Evolutionary conservation across 2,329 filamentous ascomycete species (phyloP).

Genomic region (Curvularia hawaiiensis): DNA sequence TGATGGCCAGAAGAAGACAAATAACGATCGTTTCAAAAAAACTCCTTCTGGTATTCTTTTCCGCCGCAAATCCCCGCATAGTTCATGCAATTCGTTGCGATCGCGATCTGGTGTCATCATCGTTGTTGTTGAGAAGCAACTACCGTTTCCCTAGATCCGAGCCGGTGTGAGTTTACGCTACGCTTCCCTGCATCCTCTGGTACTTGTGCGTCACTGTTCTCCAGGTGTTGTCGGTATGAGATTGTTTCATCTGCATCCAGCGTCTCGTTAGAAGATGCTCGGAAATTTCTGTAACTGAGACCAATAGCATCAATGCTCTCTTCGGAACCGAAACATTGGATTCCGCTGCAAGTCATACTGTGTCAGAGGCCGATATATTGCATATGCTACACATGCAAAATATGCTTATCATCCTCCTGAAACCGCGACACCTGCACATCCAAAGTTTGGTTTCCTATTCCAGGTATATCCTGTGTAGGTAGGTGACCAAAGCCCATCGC

Average conservation of each 20-base stretch:
- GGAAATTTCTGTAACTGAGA: not conserved
- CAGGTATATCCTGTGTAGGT: not conserved
- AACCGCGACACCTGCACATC: not conserved
- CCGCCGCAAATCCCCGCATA: not conserved
- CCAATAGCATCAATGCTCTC: not conserved
- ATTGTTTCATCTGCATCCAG: too few relatives aligned
- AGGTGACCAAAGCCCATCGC: not conserved
- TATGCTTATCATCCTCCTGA: not conserved
- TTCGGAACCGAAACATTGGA: not conserved
- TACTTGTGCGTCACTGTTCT: not conserved
- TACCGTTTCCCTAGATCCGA: not conserved
- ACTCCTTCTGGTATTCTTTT: not conserved
- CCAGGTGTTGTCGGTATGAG: not conserved
- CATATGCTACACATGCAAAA: not conserved
- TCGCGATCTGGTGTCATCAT: not conserved
- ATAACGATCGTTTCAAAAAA: not conserved
- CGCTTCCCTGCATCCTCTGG: not conserved
- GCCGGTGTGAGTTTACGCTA: not conserved
- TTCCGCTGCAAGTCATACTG: not conserved
- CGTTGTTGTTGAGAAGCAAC: not conserved
- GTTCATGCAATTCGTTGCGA: not conserved
- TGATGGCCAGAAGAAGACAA: not conserved
- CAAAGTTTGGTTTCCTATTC: not conserved
- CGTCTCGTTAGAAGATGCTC: too few relatives aligned
- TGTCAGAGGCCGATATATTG: not conserved